These are phyloP conservation scores for Vittaforma corneae DNA, from an alignment of 371 early-diverging fungal species.

Conservation along the genomic window DNA sequence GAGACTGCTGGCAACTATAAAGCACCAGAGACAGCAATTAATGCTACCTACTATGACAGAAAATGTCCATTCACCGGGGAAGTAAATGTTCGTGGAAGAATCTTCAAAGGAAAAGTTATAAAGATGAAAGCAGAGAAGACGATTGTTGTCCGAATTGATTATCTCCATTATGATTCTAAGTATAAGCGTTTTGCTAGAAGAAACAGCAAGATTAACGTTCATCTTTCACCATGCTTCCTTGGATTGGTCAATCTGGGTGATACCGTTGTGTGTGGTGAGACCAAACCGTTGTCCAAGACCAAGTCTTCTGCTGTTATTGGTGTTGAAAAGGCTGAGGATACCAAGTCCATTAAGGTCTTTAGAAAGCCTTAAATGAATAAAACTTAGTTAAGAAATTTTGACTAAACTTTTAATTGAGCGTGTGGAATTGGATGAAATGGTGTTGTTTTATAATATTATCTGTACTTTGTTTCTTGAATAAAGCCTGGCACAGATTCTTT, in stretches of 20 bases:
- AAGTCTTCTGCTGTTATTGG: conserved; percentile 56
- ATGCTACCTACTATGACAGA: conserved; percentile 89
- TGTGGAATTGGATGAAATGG: no score
- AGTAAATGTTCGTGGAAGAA: conserved; percentile 91
- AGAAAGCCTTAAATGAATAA: no score
- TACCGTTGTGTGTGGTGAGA: conserved; percentile 76
- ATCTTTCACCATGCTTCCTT: conserved; percentile 90
- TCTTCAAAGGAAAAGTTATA: conserved; percentile 83
- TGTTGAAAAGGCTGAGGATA: conserved; percentile 33
- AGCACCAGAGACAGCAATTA: conserved; percentile 93
- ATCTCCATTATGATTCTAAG: conserved; percentile 96
- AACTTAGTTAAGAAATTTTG: no score
- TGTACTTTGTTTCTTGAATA: no score
- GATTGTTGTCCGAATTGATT: conserved; percentile 88
- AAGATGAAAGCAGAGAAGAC: conserved; percentile 98
- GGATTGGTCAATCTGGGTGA: conserved; percentile 77
- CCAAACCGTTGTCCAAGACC: conserved; percentile 58
- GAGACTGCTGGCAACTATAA: conserved; percentile 95
- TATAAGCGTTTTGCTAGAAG: conserved; percentile 99
- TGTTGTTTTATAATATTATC: no score
- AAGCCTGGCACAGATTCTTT: no score
- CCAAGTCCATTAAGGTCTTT: not conserved
- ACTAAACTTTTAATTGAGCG: no score
- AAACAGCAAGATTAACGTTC: conserved; percentile 96
- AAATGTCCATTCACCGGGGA: conserved; percentile 99